phyloP scores from a whole-genome alignment of 106 monocot species.

The Platanthera zijinensis region DNA sequence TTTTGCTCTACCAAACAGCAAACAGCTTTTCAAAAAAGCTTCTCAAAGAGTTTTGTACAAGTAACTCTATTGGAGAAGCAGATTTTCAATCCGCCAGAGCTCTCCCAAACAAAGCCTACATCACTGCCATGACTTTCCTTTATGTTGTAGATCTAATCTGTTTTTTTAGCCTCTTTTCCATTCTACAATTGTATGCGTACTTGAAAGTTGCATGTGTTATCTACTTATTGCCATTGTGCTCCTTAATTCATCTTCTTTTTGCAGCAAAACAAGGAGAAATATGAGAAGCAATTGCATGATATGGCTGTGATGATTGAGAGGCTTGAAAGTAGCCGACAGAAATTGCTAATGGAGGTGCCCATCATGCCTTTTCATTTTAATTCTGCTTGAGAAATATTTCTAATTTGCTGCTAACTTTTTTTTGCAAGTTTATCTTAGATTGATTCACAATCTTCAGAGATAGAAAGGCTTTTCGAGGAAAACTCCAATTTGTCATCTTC shows the following conservation, averaged over 20 bases:
- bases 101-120: too few species aligned
- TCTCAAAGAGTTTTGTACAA: too few species aligned
- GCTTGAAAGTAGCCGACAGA: conserved; percentile 87
- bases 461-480: conserved; percentile 29
- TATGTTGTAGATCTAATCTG: too few species aligned
- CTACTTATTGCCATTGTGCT: neutral
- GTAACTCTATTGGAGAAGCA: too few species aligned
- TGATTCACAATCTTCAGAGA: conserved; percentile 42
- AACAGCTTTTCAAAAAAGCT: too few species aligned
- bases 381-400: neutral
- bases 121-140: too few species aligned
- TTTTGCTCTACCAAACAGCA: too few species aligned
- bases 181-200: too few species aligned
- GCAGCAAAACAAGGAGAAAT: conserved; percentile 73
- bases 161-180: too few species aligned
- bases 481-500: conserved; percentile 17
- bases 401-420: conserved; percentile 1
- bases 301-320: conserved; percentile 95
- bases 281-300: conserved; percentile 85
- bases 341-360: conserved; percentile 77
- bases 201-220: too few species aligned
- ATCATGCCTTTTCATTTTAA: conserved; percentile 6
- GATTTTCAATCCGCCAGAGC: too few species aligned
- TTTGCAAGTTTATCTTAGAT: conserved; percentile 35
- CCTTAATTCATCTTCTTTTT: conserved; percentile 2